Percentiles rank a stretch among this genome's conserved stretches.
Evolutionary conservation across 2,329 filamentous ascomycete species (phyloP).

Genomic region (Uncinocarpus reesii): DNA sequence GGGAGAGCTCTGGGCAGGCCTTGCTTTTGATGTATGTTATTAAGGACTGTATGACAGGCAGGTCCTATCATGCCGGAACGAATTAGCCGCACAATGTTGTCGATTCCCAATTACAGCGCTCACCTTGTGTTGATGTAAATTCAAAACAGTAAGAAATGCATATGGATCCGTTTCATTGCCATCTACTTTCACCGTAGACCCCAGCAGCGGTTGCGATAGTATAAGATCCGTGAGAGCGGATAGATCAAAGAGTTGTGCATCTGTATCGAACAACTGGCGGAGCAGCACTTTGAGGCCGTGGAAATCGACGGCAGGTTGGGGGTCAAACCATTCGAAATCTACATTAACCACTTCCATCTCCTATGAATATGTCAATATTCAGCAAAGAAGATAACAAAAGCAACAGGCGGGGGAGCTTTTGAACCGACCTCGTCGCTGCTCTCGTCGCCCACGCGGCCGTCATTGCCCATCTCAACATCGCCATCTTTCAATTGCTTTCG

Average conservation of each 20-base stretch:
- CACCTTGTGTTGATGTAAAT: slow-evolving; percentile 63
- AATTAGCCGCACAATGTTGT: background rate
- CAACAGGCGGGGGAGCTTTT: background rate
- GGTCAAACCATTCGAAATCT: slow-evolving; percentile 99
- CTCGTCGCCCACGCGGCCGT: slow-evolving; percentile 33
- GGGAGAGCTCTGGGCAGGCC: slow-evolving; percentile 44
- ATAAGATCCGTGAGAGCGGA: slow-evolving; percentile 79
- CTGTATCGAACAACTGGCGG: slow-evolving; percentile 84
- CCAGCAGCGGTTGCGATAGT: slow-evolving; percentile 73
- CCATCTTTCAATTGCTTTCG: slow-evolving; percentile 41
- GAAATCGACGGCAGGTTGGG: slow-evolving; percentile 78
- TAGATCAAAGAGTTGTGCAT: slow-evolving; percentile 75
- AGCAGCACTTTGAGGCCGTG: slow-evolving; percentile 85
- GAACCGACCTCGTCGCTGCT: slow-evolving; percentile 32
- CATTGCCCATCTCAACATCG: slow-evolving; percentile 36
- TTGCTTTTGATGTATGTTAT: slow-evolving; percentile 58
- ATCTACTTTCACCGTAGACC: slow-evolving; percentile 95
- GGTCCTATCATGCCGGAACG: slow-evolving; percentile 41
- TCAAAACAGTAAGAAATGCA: slow-evolving; percentile 81
- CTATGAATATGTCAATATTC: slow-evolving; percentile 39
- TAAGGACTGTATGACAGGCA: slow-evolving; percentile 60
- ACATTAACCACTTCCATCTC: slow-evolving; percentile 88
- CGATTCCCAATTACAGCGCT: background rate
- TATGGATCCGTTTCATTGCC: slow-evolving; percentile 87
- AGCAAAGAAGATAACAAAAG: too few relatives aligned